Conservation (phyloP, 805 yeast species). For the Metschnikowia koreensis region DNA sequence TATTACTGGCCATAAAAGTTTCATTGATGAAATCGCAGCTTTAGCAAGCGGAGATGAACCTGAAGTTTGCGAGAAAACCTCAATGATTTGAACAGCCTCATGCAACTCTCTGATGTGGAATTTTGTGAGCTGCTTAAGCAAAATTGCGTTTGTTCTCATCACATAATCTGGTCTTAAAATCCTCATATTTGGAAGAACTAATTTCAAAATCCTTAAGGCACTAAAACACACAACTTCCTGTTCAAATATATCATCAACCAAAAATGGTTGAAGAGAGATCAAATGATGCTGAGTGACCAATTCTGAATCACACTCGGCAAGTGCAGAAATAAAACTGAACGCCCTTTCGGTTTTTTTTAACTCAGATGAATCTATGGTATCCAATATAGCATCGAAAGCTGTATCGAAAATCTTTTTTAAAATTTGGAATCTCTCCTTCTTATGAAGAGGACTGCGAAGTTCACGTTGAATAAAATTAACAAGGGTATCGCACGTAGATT, state of each 20-base stretch:
- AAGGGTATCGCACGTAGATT: background rate
- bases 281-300: conserved; percentile 68
- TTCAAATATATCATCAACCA: conserved; percentile 47
- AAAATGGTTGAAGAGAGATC: conserved; percentile 59
- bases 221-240: conserved; percentile 44
- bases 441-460: background rate
- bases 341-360: background rate
- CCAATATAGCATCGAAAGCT: conserved; percentile 7
- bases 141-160: conserved; percentile 45
- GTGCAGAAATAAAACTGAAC: conserved; percentile 52
- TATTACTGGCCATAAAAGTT: conserved; percentile 48
- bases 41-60: conserved; percentile 50
- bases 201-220: conserved; percentile 53
- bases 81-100: conserved; percentile 71
- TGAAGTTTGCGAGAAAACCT: conserved; percentile 51
- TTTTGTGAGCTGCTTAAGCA: conserved; percentile 59
- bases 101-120: conserved; percentile 58
- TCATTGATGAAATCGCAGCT: conserved; percentile 64
- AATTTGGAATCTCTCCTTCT: background rate
- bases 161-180: conserved; percentile 53
- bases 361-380: background rate
- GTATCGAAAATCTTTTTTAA: conserved; percentile 1
- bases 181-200: conserved; percentile 43
- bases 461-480: conserved; percentile 4
- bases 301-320: conserved; percentile 51